Base-by-base conservation (phyloP, 345 rosid genomes). In the Schrenkiella parvula region DNA sequence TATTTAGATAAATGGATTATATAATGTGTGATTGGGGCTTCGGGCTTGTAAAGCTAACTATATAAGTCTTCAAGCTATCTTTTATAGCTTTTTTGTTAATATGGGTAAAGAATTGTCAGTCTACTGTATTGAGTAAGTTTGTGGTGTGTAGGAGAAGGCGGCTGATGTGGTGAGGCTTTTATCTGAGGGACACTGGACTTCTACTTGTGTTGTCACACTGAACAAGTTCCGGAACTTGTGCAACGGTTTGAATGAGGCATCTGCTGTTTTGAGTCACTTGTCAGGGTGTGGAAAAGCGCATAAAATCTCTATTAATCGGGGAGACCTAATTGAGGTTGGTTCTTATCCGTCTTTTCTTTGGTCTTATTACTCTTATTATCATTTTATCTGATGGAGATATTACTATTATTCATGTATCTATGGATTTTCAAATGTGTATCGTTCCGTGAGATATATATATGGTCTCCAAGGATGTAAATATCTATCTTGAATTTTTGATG, bases 311-410 rank as follows among this genome's bases (percentile, higher is more conserved):
- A 64, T 73, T 41, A 66, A 28, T 31, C 82, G 80, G 77, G 86
- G 83, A 44, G 96, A 93, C 51, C 34, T 82, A n/a, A 76, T 83
- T 23, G 91, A 93, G 97, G 96, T 88, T 56, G 68, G 28, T 53
- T 48, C 13, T 38, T 46, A 59, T 54, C 60, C 14, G 7, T 54
- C 6, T 17, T 25, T 15, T 62, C 52, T 26, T 70, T 39, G 12
- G 25, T 25, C 18, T 21, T 66, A 7, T 18, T 13, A 28, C 14
- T 46, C 51, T 6, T 43, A 0, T 43, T 19, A n/a, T n/a, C n/a
- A n/a, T n/a, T n/a, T 11, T 39, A 2, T 34, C 17, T 7, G n/a
- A 52, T 52, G 28, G 26, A 53, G 8, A 35, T 0, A 70, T 22
- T 2, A 2, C 26, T 50, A 17, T 60, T 38, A 47, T n/a, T 17